Evolutionary conservation across 331 rosid genomes (phyloP), one percentile per base, ranked within the genome.

Genomic region (Rosa hybrid): DNA sequence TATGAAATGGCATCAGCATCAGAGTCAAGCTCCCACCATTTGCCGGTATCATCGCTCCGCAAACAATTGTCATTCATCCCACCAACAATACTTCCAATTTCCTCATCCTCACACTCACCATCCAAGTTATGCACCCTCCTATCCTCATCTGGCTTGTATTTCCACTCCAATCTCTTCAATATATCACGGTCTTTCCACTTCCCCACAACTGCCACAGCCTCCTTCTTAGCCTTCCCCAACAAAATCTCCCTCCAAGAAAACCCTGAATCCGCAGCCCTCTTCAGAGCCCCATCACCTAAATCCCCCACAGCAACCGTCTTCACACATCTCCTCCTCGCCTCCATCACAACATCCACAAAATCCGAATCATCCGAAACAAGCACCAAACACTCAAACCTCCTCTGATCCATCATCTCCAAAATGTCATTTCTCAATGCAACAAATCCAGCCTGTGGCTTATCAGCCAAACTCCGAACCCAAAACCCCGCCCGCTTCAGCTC

Each of bases 181-280:
- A 92, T 83, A 84, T 94, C 94, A 2, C 87, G 77, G 82, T 94
- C 97, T 65, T 89, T 94, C 98, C 97, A 94, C 72, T 91, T 94
- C 68, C 90, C 92, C 67, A 84, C 80, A 68, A 91, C 94, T 0
- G 90, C 78, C 27, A 77, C 87, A 2, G 94, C 97, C 82, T 90
- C 91, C 77, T 87, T 92, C 83, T 87, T 88, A 2, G 97, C 95
- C 84, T 94, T 90, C 57, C 94, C 94, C 87, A 84, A 84, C 85
- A 92, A 75, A 83, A 94, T 82, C 71, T 94, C 98, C 75, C 83
- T 89, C 97, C 97, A 94, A 59, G 90, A 85, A 84, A 94, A 94
- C 5, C 90, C 86, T 16, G 85, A 72, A 83, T 92, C 91, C 0
- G 91, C 95, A 60, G 79, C 84, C 89, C 98, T 92, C 82, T 91